Base-by-base conservation (phyloP, 2,329 filamentous ascomycete species). In the Colletotrichum graminicola region DNA sequence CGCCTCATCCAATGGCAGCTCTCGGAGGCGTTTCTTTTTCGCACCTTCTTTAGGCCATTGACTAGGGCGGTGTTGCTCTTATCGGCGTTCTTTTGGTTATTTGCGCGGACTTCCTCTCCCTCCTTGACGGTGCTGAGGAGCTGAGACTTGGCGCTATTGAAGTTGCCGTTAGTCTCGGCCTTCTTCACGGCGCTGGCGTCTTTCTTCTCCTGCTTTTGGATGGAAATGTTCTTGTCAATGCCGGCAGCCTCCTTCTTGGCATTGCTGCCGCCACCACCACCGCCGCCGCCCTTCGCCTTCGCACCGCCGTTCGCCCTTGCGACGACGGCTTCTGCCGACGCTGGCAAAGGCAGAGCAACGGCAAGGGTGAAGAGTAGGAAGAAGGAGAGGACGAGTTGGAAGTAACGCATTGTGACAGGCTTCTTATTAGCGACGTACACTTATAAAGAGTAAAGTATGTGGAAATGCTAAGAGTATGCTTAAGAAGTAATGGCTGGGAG, bases 31-130 rank as follows among this genome's bases (percentile, higher is more conserved):
- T 12, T 6, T 5, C 1, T 6, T 5, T 11, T 45, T 10, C 63
- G 32, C 3, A 71, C 68, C 41, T 71, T 67, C 5, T 71, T 59
- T 11, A 71, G 43, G 5, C 68, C 68, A 16, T 71, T 11, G 10
- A 12, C 39, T 2, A 71, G n/a, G 1, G 10, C 1, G 11, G 36
- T 67, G 52, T 71, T 71, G 3, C 16, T 67, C 10, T 29, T 29
- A 23, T 70, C 67, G 11, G 68, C 68, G 1, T 32, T 67, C 21
- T 51, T 52, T n/a, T 71, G 68, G 36, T 71, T 71, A 10, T 62
- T 0, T 0, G 18, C 57, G 18, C 68, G 68, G 6, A 51, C 41
- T 0, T 39, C 41, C 43, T 67, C 21, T 14, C 68, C 68, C 1
- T 23, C n/a, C 10, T 56, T 29, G 10, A 71, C 54, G 14, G 29